Conservation (phyloP, 345 rosid genomes). For the Eucalyptus urophylla region DNA sequence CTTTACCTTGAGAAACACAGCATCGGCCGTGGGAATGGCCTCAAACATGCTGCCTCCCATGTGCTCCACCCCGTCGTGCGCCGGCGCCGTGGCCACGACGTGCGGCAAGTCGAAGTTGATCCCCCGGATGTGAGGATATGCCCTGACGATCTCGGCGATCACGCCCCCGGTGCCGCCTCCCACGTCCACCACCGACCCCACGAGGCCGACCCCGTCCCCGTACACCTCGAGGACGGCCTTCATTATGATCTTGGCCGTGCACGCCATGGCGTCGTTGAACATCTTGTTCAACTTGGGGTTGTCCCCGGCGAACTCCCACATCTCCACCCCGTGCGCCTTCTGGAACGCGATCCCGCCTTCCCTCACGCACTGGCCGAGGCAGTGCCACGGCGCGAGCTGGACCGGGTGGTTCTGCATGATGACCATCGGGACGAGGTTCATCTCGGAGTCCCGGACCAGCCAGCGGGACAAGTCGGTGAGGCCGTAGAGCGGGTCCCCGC, state of each 20-base stretch:
- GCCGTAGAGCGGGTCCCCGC: not conserved
- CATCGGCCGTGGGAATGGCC: slow-evolving; percentile 9
- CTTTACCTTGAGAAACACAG: slow-evolving; percentile 2
- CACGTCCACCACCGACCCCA: slow-evolving; percentile 1
- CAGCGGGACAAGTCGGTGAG: slow-evolving; percentile 8
- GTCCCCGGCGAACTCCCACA: not conserved
- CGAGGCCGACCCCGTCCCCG: not conserved
- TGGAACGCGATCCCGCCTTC: not conserved
- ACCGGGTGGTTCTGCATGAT: slow-evolving; percentile 4
- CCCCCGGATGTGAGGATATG: not conserved
- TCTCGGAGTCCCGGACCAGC: slow-evolving; percentile 5
- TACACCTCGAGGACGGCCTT: not conserved
- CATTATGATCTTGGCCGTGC: not conserved
- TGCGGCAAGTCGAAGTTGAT: slow-evolving; percentile 10
- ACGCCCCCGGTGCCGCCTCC: slow-evolving; percentile 6
- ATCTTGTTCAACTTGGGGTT: not conserved
- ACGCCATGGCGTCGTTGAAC: slow-evolving; percentile 3
- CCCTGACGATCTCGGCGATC: not conserved
- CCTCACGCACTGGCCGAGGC: slow-evolving; percentile 3
- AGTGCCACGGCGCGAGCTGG: slow-evolving; percentile 7
- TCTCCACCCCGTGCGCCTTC: slow-evolving; percentile 2
- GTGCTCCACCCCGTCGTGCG: not conserved
- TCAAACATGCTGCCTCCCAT: slow-evolving; percentile 10
- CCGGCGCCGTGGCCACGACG: slow-evolving; percentile 4
- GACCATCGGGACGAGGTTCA: slow-evolving; percentile 13